Base-by-base conservation (phyloP, 2,329 filamentous ascomycete species). In the Volutella citrinella region DNA sequence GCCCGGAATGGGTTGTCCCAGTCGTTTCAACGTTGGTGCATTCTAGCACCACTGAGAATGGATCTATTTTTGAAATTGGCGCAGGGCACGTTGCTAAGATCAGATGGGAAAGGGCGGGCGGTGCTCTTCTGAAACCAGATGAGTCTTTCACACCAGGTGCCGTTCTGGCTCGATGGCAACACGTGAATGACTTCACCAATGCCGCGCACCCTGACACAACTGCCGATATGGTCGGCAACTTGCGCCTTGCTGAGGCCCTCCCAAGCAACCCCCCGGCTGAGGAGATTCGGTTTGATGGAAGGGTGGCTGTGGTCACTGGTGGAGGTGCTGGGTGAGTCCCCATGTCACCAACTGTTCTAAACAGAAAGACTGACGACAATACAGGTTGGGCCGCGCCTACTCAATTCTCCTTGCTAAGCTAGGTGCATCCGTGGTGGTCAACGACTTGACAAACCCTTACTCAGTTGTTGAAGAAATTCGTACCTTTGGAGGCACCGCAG, bases 1-100 rank as follows among this genome's bases (percentile, higher is more conserved):
- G 86, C 72, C 93, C 91, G 28, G 88, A 95, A 44, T 97, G 89
- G 89, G 82, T 97, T 41, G 89, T 97, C 28, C 93, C 93, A 20
- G 72, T 97, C 25, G 93, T 97, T 19, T 91, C 89, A 31, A 81
- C 84, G 38, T 74, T 98, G 31, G 85, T 86, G 26, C 90, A 97
- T 76, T 87, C 78, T 55, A 94, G 93, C 71, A 83, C 76, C 7
- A 64, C 68, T 29, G 91, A 97, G 73, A 91, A 78, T 28, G 93
- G 93, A 45, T 74, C 80, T 42, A 95, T 97, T 61, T 97, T 90
- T 63, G 93, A 97, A 69, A 87, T 86, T 47, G 93, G 93, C 42
- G 93, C 87, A 59, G 93, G 91, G 36, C 88, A 95, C 67, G 70
- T 94, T 38, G 87, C 91, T 50, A 97, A 97, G 76, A 67, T 95